phyloP scores from a whole-genome alignment of 2,329 filamentous ascomycete genomes.

The Fusarium sp. region DNA sequence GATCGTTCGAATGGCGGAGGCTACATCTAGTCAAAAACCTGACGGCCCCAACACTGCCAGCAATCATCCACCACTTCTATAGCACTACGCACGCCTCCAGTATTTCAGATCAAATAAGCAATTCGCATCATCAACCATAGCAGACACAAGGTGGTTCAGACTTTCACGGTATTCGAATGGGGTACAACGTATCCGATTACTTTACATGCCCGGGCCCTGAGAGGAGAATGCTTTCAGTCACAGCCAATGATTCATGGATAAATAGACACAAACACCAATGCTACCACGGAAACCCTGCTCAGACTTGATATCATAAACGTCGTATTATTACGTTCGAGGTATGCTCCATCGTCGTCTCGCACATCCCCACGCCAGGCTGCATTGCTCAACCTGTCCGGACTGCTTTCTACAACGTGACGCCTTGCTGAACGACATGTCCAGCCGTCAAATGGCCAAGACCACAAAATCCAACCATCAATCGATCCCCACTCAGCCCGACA shows the following conservation, averaged over 20 bases:
- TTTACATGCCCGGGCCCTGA: background rate
- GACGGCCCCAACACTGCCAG: background rate
- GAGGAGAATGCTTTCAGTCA: background rate
- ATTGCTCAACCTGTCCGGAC: slow-evolving; percentile 31
- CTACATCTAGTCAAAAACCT: background rate
- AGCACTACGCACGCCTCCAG: background rate
- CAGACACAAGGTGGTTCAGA: background rate
- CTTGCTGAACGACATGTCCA: slow-evolving; percentile 12
- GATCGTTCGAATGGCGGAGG: background rate
- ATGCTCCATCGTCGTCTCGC: slow-evolving; percentile 20
- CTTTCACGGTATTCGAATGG: background rate
- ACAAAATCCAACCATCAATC: slow-evolving; percentile 3
- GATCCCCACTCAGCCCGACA: slow-evolving; percentile 49
- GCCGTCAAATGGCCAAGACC: background rate
- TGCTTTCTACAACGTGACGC: slow-evolving; percentile 15
- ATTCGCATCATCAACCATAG: background rate
- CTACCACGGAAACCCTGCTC: slow-evolving; percentile 7
- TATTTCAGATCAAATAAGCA: background rate
- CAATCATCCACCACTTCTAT: background rate
- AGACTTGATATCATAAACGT: slow-evolving; percentile 41
- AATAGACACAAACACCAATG: background rate
- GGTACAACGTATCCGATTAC: background rate
- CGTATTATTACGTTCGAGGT: slow-evolving; percentile 32
- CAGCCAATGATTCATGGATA: background rate
- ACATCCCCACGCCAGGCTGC: slow-evolving; percentile 22